Conservation (phyloP, 179 eudicot species). For the Silene coronaria region DNA sequence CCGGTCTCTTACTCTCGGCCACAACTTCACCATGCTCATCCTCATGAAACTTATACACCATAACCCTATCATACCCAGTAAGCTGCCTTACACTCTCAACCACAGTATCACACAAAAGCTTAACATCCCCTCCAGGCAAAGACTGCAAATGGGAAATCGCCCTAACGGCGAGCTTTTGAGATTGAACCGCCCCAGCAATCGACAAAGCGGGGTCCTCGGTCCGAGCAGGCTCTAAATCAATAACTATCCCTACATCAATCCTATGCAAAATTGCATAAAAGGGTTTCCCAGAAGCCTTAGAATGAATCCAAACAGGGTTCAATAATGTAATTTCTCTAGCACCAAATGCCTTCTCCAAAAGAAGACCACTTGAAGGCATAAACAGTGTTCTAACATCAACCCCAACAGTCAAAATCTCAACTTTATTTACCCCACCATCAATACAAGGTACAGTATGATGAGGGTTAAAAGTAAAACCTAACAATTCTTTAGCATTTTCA, state of each 20-base stretch:
- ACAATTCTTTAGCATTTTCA: conserved; percentile 61
- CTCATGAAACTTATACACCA: conserved; percentile 97
- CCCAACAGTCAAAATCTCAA: conserved; percentile 50
- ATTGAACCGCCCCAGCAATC: conserved; percentile 93
- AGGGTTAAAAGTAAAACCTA: conserved; percentile 33
- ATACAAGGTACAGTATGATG: conserved; percentile 56
- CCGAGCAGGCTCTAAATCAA: conserved; percentile 90
- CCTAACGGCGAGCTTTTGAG: conserved; percentile 87
- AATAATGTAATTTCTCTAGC: conserved; percentile 66
- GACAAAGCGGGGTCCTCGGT: conserved; percentile 87
- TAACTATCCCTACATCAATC: conserved; percentile 92
- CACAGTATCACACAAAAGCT: conserved; percentile 80
- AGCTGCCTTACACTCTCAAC: conserved; percentile 74
- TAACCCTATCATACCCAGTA: conserved; percentile 92
- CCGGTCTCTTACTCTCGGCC: conserved; percentile 65
- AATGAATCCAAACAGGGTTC: conserved; percentile 87
- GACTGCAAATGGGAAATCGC: conserved; percentile 85
- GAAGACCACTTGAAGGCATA: conserved; percentile 46
- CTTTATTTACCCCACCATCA: conserved; percentile 23
- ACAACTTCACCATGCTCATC: conserved; percentile 98
- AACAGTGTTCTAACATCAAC: conserved; percentile 65
- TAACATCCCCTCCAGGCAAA: conserved; percentile 82
- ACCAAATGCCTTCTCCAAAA: conserved; percentile 63
- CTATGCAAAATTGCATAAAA: conserved; percentile 88
- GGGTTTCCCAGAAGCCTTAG: conserved; percentile 68